Conservation (phyloP, 1,139 yeast genomes). For the Sugiyamaella sp. region DNA sequence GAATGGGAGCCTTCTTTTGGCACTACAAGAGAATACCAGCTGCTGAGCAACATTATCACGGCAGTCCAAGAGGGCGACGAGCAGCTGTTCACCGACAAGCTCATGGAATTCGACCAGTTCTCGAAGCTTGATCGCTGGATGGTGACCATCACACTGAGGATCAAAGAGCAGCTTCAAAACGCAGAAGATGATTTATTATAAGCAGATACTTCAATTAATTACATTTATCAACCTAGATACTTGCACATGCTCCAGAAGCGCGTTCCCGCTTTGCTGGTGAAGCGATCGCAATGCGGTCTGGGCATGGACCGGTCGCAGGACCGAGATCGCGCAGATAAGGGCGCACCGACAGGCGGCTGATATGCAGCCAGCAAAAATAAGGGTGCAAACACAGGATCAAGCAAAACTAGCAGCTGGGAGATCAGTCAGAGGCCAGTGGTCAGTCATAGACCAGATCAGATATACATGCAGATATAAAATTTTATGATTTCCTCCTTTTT, state of each 20-base stretch:
- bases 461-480: slow-evolving; percentile 4
- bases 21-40: slow-evolving; percentile 74
- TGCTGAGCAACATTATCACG: slow-evolving; percentile 63
- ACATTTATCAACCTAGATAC: background rate
- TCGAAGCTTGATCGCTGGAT: slow-evolving; percentile 89
- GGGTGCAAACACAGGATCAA: background rate
- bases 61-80: slow-evolving; percentile 80
- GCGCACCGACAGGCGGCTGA: slow-evolving; percentile 1
- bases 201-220: background rate
- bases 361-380: background rate
- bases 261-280: no score
- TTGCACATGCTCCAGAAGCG: background rate
- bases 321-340: background rate
- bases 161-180: slow-evolving; percentile 72
- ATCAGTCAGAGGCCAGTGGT: background rate
- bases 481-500: background rate
- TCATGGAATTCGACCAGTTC: slow-evolving; percentile 85
- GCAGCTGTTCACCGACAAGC: slow-evolving; percentile 71
- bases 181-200: slow-evolving; percentile 63
- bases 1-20: slow-evolving; percentile 80
- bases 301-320: no score
- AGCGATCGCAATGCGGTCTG: no score
- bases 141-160: slow-evolving; percentile 80
- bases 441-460: slow-evolving; percentile 12
- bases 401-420: background rate